A percentile compares a stretch with the other conserved stretches of the same genome.
phyloP scores from a whole-genome alignment of 768 basidiomycete species.

The Harrya chromipes region DNA sequence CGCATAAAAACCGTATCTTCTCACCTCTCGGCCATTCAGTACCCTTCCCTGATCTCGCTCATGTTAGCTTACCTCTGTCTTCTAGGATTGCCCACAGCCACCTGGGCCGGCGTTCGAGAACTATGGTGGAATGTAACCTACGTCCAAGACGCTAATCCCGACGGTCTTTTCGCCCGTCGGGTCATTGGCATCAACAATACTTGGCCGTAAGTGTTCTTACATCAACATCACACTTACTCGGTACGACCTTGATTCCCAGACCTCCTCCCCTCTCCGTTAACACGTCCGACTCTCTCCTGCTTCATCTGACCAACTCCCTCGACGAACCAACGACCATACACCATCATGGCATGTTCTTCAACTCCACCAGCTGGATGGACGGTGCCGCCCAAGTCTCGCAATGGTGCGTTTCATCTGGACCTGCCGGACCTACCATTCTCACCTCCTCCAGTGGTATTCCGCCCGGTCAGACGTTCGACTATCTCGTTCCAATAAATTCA shows the following conservation, averaged over 20 bases:
- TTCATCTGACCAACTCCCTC: constrained; percentile 76
- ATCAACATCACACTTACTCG: not conserved
- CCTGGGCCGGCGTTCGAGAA: constrained; percentile 66
- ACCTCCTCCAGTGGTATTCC: constrained; percentile 68
- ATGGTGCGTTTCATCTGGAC: constrained; percentile 50
- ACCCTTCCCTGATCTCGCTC: too few relatives aligned
- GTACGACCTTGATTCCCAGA: constrained; percentile 35
- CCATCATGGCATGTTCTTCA: constrained; percentile 96
- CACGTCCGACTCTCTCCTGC: constrained; percentile 65
- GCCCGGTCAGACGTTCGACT: constrained; percentile 64
- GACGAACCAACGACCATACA: constrained; percentile 71
- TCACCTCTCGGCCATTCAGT: too few relatives aligned
- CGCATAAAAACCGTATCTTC: too few relatives aligned
- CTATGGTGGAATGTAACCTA: constrained; percentile 93
- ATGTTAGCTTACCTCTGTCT: constrained; percentile 4
- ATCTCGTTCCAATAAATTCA: constrained; percentile 65
- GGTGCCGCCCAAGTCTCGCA: constrained; percentile 81
- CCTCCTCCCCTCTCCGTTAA: constrained; percentile 79
- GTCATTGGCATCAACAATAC: constrained; percentile 88
- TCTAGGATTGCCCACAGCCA: constrained; percentile 30
- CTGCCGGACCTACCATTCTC: not conserved
- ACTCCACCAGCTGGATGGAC: constrained; percentile 83
- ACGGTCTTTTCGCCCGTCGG: constrained; percentile 70
- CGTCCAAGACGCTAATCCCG: constrained; percentile 75
- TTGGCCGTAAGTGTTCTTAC: constrained; percentile 73